These are phyloP conservation scores for Pythium vanterpoolii DNA, from an alignment of 352 stramenopile species.

Conservation along the genomic window DNA sequence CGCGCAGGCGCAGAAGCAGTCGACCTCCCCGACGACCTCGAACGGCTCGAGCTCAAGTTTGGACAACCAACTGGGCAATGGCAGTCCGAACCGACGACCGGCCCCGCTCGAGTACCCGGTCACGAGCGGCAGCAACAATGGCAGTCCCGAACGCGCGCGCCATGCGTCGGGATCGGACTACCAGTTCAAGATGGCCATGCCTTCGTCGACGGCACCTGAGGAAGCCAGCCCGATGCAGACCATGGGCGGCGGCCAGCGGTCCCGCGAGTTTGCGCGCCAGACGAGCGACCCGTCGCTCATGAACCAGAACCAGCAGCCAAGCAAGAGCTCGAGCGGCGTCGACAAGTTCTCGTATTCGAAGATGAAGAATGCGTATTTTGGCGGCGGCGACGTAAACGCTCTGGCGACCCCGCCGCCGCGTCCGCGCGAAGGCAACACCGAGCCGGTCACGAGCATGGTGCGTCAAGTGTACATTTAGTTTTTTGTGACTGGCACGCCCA, in stretches of 20 bases:
- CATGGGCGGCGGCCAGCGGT: neutral
- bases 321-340: slow-evolving; percentile 22
- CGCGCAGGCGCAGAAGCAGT: slow-evolving; percentile 40
- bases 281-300: slow-evolving; percentile 9
- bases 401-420: slow-evolving; percentile 16
- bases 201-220: neutral
- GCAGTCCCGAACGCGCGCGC: slow-evolving; percentile 34
- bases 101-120: slow-evolving; percentile 19
- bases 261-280: slow-evolving; percentile 14
- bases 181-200: slow-evolving; percentile 17
- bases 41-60: slow-evolving; percentile 74
- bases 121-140: slow-evolving; percentile 32
- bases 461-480: slow-evolving; percentile 22
- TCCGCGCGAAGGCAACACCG: slow-evolving; percentile 12
- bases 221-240: slow-evolving; percentile 12
- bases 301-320: slow-evolving; percentile 4
- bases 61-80: slow-evolving; percentile 44
- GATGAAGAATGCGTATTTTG: slow-evolving; percentile 28
- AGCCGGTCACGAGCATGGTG: slow-evolving; percentile 29
- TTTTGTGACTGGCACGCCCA: neutral
- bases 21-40: slow-evolving; percentile 66
- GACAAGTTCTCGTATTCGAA: slow-evolving; percentile 31
- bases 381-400: slow-evolving; percentile 21
- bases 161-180: slow-evolving; percentile 18
- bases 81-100: slow-evolving; percentile 20